These are phyloP conservation scores for Zea luxurians DNA, from an alignment of 176 grass and related monocot species.

Conservation along the genomic window DNA sequence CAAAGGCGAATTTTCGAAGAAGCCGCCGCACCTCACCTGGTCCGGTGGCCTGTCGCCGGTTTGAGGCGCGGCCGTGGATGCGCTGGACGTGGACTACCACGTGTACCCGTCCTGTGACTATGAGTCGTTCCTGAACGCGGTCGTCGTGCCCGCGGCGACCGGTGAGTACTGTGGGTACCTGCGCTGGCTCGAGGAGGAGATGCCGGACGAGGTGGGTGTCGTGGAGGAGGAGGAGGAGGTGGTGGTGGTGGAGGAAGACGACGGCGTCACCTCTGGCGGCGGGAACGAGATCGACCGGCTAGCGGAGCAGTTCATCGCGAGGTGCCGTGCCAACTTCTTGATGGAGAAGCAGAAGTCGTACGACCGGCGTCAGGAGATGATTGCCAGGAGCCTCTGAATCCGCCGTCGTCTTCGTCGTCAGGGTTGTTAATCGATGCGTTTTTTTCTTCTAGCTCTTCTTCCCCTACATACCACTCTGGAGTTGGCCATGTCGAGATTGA, in stretches of 20 bases:
- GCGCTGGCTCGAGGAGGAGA: constrained; percentile 61
- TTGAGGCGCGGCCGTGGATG: not conserved
- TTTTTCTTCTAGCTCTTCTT: not conserved
- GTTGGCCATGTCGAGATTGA: not conserved
- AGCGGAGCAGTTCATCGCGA: constrained; percentile 81
- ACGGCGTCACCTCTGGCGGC: not conserved
- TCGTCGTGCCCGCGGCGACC: constrained; percentile 15
- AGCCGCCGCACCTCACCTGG: constrained; percentile 37
- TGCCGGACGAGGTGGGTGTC: not conserved
- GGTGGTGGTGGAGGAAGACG: not conserved
- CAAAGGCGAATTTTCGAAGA: not conserved
- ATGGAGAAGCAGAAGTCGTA: constrained; percentile 96
- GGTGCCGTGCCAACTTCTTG: constrained; percentile 73
- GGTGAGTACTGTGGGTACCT: constrained; percentile 48
- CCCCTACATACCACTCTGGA: no score
- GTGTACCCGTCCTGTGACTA: constrained; percentile 19
- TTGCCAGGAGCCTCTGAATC: constrained; percentile 57
- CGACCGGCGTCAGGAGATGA: constrained; percentile 75
- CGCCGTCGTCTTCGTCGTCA: not conserved
- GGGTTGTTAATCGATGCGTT: not conserved
- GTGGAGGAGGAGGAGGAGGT: constrained; percentile 9
- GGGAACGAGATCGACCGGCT: constrained; percentile 72
- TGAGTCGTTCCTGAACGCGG: constrained; percentile 31
- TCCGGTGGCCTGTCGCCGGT: not conserved
- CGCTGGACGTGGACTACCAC: not conserved